Percentiles rank a stretch among this genome's conserved stretches.
Conservation (phyloP, 345 rosid genomes). For the Brassica carinata region DNA sequence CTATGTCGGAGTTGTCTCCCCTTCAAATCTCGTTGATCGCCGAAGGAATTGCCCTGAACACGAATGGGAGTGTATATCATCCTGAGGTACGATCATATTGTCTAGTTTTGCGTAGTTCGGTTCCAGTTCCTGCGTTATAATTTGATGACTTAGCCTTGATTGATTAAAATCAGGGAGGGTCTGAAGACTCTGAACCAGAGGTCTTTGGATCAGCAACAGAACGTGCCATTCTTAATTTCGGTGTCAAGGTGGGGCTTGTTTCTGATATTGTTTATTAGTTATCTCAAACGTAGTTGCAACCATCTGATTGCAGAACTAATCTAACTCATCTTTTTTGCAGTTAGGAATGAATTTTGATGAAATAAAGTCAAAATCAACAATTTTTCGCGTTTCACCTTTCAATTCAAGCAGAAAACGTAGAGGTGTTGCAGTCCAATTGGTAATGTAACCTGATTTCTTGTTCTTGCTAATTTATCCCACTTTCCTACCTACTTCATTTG, state of each 20-base stretch:
- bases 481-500: not conserved
- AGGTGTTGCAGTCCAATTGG: constrained; percentile 3
- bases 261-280: not conserved
- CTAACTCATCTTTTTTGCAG: not conserved
- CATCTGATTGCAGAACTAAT: not conserved
- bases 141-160: not conserved
- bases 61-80: not conserved
- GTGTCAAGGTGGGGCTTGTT: not conserved
- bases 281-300: not conserved
- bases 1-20: not conserved
- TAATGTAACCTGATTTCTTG: not conserved
- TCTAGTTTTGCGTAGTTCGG: not conserved
- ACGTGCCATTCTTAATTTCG: not conserved
- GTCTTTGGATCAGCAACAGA: constrained; percentile 2
- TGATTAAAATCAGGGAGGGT: not conserved
- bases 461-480: not conserved
- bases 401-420: not conserved
- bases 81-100: not conserved
- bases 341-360: constrained; percentile 3
- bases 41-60: constrained; percentile 7
- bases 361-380: not conserved
- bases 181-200: not conserved
- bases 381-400: not conserved
- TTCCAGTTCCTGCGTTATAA: not conserved
- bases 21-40: not conserved